Base-by-base conservation (phyloP, 352 stramenopile genomes). In the Peronospora destructor region DNA sequence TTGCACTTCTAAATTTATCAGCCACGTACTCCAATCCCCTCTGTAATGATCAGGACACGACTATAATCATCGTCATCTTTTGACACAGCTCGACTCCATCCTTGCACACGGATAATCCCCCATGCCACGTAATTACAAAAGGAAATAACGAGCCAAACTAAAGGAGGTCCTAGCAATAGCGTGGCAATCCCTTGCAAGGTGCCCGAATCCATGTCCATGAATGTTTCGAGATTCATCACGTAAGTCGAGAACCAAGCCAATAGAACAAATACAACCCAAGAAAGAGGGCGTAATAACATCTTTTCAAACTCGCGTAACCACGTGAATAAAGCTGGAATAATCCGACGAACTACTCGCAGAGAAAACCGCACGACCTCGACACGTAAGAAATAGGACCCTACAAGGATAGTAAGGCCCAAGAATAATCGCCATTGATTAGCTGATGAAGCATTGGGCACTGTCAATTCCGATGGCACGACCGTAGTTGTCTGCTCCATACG, bases 291-390 rank as follows among this genome's bases (percentile, higher is more conserved):
- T 45, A 88, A 40, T 17, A 93, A 60, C 53, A 71, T 84, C 48
- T 91, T 90, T 53, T 93, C 82, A 50, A 93, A 91, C 66, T 93
- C 75, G 30, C 82, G 76, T 40, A 93, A 68, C 73, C 74, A 90
- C n/a, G 76, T 68, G 41, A 81, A 68, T 23, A 79, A 59, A 33
- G 64, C 63, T 2, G 79, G 76, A 14, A 85, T 26, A 16, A 75
- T 68, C 13, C 82, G 79, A n/a, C 76, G 68, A 52, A 60, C 63
- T 6, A 93, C 60, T 11, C 71, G 72, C 40, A 93, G 63, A 34
- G 71, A 79, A 56, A 91, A 87, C 19, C 76, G 79, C 34, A 93
- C 76, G 23, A 86, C 51, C 61, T 89, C 79, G 26, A 88, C 64
- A 45, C 82, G 82, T 35, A 93, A 75, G 14, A 93, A 28, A 44